Evolutionary conservation across 768 basidiomycete species (phyloP).

Genomic region (Cyathus striatus): DNA sequence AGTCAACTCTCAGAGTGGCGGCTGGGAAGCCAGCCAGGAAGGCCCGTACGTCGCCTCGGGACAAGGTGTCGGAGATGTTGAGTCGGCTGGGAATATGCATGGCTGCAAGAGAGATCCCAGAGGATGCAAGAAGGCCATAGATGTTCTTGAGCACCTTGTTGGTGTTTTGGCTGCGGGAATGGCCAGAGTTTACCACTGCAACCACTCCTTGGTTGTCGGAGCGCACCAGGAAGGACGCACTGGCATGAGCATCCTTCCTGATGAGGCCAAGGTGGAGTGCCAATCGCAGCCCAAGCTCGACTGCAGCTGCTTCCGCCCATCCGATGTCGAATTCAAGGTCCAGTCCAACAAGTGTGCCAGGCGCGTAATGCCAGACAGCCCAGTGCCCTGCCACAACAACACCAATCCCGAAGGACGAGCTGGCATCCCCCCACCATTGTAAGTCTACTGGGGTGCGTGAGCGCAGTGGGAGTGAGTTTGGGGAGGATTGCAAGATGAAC

Average conservation of each 20-base stretch:
- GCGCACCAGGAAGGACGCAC: conserved; percentile 12
- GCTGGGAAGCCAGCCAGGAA: neutral
- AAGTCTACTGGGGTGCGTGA: conserved; percentile 13
- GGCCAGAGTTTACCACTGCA: conserved; percentile 18
- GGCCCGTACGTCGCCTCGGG: neutral
- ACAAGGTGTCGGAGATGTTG: neutral
- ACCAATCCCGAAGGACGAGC: conserved; percentile 27
- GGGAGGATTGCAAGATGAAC: conserved; percentile 14
- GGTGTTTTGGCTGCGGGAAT: conserved; percentile 12
- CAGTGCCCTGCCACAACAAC: conserved; percentile 19
- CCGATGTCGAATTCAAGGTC: conserved; percentile 21
- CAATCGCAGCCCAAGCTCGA: conserved; percentile 24
- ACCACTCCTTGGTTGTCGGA: conserved; percentile 32
- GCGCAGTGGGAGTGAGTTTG: conserved; percentile 10
- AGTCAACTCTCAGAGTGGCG: neutral
- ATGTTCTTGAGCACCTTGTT: neutral
- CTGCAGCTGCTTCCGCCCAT: conserved; percentile 33
- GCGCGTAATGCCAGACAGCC: conserved; percentile 22
- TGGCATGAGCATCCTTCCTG: too few species aligned
- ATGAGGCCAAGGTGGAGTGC: conserved; percentile 2
- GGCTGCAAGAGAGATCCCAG: neutral
- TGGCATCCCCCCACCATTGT: conserved; percentile 29
- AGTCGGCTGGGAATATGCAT: neutral
- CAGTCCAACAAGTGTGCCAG: conserved; percentile 22
- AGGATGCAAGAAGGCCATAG: neutral